phyloP scores from a whole-genome alignment of 352 stramenopile genomes.

The Pythium graminicola region DNA sequence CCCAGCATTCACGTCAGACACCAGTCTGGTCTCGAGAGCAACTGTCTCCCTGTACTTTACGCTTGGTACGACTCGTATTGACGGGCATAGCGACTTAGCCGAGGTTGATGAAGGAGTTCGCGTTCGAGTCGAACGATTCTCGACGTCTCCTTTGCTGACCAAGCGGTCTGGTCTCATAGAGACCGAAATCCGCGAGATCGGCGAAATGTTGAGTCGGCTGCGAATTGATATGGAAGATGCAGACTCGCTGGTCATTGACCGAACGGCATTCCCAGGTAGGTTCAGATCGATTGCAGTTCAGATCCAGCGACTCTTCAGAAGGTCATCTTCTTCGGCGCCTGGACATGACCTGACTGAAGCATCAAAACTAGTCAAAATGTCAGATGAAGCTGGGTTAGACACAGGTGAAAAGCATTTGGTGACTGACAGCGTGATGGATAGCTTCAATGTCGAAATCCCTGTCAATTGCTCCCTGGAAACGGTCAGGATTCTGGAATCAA shows the following conservation, averaged over 20 bases:
- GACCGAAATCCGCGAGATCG: conserved; percentile 25
- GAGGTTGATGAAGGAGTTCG: conserved; percentile 20
- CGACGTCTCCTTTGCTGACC: conserved; percentile 43
- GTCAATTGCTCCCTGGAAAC: conserved; percentile 41
- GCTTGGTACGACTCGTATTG: conserved; percentile 30
- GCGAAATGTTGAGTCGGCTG: conserved; percentile 33
- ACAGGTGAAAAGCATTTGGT: no score
- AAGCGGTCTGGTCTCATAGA: conserved; percentile 34
- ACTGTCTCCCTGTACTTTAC: conserved; percentile 52
- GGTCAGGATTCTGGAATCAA: conserved; percentile 37
- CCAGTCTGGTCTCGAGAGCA: neutral
- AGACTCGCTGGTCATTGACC: conserved; percentile 47
- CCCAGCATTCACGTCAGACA: conserved; percentile 28
- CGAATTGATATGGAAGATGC: conserved; percentile 61
- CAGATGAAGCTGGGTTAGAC: no score
- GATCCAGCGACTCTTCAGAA: conserved; percentile 39
- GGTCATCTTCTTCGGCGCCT: neutral
- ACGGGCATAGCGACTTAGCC: neutral
- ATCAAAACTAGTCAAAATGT: no score
- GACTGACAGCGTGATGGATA: conserved; percentile 21
- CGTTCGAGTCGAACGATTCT: conserved; percentile 41
- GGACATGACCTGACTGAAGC: no score
- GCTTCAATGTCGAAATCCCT: conserved; percentile 41
- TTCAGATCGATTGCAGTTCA: conserved; percentile 26
- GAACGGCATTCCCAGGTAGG: conserved; percentile 23